Base-by-base conservation (phyloP, 306 rosid genomes). In the Dryas drummondii region DNA sequence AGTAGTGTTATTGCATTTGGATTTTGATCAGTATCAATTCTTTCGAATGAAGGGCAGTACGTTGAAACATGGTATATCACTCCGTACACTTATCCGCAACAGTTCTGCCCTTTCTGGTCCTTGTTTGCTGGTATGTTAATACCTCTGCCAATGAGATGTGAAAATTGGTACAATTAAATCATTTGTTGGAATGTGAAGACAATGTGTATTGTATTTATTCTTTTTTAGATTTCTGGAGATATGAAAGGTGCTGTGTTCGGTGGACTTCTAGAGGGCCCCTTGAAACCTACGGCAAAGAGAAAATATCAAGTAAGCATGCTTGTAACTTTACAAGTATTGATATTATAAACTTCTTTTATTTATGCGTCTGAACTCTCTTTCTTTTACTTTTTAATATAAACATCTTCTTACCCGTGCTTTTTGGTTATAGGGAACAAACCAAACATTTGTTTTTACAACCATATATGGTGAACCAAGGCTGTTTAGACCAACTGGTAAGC, bases 1-100 rank as follows among this genome's bases (percentile, higher is more conserved):
- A 68, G 46, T 66, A 4, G 46, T 65, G 8, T 75, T 71, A 27
- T 72, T 66, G 70, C 70, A 58, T 81, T 82, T 80, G 86, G 78
- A 67, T 80, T 78, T 76, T 84, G 82, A 87, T 86, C 74, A 60
- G 78, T 76, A 71, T 77, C 69, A 68, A 50, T 81, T 86, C 70
- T 85, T 92, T 89, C 79, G 80, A 87, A 84, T 92, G 97, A 92
- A 96, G 99, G 98, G 98, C 99, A 96, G 99, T 88, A 92, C 99
- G 73, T 70, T 64, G 83, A 96, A 90, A 82, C 96, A 96, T 82
- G 99, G 99, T 75, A 82, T 89, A 83, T 94, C 99, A 74, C 97
- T 94, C 50, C 99, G 97, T 55, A 92, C 97, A 22, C 99, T 94
- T 75, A 88, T 94, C 70, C 99, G 97, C 83, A 87, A 82, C 82